These are phyloP conservation scores for Fragaria iinumae DNA, from an alignment of 306 rosid genomes.

Conservation along the genomic window DNA sequence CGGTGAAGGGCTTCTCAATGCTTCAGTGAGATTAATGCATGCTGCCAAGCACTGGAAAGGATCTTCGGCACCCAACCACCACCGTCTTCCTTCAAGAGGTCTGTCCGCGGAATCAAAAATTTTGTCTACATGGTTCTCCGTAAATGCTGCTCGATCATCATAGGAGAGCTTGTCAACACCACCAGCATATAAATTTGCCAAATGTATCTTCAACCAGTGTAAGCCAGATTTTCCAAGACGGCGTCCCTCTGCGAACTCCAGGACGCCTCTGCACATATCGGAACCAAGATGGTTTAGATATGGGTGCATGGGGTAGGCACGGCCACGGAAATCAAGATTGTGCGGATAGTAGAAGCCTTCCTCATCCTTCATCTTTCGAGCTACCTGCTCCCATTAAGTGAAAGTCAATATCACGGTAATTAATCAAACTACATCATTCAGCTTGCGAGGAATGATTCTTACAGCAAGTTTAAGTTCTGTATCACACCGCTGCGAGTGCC, in stretches of 20 bases:
- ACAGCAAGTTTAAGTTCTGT: constrained; percentile 91
- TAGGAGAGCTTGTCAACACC: constrained; percentile 83
- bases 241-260: constrained; percentile 93
- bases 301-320: constrained; percentile 98
- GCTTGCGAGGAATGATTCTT: constrained; percentile 43
- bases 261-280: constrained; percentile 88
- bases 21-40: constrained; percentile 79
- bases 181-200: constrained; percentile 89
- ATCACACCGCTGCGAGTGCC: constrained; percentile 91
- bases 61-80: constrained; percentile 99
- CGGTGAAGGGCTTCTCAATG: constrained; percentile 84
- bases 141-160: constrained; percentile 65
- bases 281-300: constrained; percentile 97
- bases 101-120: constrained; percentile 83
- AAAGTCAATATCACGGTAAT: constrained; percentile 18
- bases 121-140: constrained; percentile 67
- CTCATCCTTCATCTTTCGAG: constrained; percentile 93
- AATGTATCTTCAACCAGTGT: constrained; percentile 91
- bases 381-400: constrained; percentile 57
- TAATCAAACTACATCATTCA: constrained; percentile 5
- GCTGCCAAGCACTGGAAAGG: constrained; percentile 95
- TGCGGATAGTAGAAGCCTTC: constrained; percentile 97
- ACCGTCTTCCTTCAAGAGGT: constrained; percentile 84
- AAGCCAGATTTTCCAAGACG: constrained; percentile 80
- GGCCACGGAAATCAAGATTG: constrained; percentile 96